Evolutionary conservation across 2,329 filamentous ascomycete species (phyloP), one percentile per base, ranked within the genome.

Genomic region (Nemania sp.): DNA sequence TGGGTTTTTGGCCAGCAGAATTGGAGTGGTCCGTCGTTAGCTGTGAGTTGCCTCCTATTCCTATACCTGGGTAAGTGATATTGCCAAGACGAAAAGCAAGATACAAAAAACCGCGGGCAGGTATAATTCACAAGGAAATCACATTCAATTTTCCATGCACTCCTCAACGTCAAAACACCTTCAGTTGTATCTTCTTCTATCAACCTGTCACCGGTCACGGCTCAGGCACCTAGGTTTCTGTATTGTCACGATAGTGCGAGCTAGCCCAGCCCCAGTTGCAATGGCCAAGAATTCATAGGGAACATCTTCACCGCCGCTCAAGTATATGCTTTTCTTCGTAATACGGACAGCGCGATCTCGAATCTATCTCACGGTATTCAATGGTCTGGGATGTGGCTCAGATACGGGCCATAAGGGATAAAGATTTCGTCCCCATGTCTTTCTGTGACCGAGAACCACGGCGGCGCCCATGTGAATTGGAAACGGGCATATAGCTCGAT

Each of bases 401-500:
- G 60, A 34, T 75, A 71, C 3, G 69, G 69, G 0, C 73, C 75
- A 54, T 84, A 86, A 0, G 84, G 83, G 37, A 86, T 80, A 56
- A 86, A 86, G 0, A 80, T 81, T 61, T 80, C 80, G 51, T 80
- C 67, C 56, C 85, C 82, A 41, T 83, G 78, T 17, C 76, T 77
- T n/a, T 73, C 67, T 5, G 81, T 70, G 12, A 86, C 82, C 34
- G 76, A 80, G 64, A 80, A 84, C 3, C 83, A 75, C 0, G 84
- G 83, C 31, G 86, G 75, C 11, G 79, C 76, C 75, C 81, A 86
- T 0, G 80, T 79, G 61, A 81, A 84, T 58, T 86, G 78, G 65
- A 86, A 82, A 66, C 86, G 82, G 3, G 75, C 77, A 63, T 83
- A 82, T 40, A 78, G 80, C 66, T 87, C 83, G 23, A 86, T 64